Percentiles rank a stretch among this genome's conserved stretches.
phyloP scores from a whole-genome alignment of 179 eudicot species.

The Beta macrorhiza region DNA sequence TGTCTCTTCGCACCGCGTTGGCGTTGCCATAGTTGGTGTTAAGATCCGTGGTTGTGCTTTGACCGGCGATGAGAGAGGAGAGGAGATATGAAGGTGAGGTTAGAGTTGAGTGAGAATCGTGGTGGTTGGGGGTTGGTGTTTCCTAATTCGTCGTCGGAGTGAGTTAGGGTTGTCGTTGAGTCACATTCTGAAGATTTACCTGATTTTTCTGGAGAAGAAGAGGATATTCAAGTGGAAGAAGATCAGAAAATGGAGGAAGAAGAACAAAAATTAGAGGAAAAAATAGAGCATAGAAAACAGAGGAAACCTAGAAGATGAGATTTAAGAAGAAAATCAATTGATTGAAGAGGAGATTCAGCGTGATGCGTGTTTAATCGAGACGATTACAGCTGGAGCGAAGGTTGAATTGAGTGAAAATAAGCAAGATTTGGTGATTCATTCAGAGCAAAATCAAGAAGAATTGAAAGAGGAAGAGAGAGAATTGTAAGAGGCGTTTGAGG shows the following conservation, averaged over 20 bases:
- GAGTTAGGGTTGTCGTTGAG: background rate
- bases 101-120: too few relatives aligned
- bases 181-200: slow-evolving; percentile 9
- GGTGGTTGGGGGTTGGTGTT: too few relatives aligned
- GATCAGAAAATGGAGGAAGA: background rate
- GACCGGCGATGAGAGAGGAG: too few relatives aligned
- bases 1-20: too few relatives aligned
- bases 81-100: too few relatives aligned
- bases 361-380: slow-evolving; percentile 3
- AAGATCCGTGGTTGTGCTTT: too few relatives aligned
- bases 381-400: slow-evolving; percentile 2
- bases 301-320: background rate
- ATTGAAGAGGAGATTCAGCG: slow-evolving; percentile 17
- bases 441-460: background rate
- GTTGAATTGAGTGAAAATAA: slow-evolving; percentile 11
- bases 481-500: background rate
- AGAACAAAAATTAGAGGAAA: background rate
- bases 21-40: too few relatives aligned
- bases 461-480: background rate
- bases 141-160: too few relatives aligned
- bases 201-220: background rate
- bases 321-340: slow-evolving; percentile 7
- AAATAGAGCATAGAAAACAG: slow-evolving; percentile 10
- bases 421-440: background rate
- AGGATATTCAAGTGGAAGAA: background rate